Base-by-base conservation (phyloP, 345 rosid genomes). In the Atalantia buxifolia region DNA sequence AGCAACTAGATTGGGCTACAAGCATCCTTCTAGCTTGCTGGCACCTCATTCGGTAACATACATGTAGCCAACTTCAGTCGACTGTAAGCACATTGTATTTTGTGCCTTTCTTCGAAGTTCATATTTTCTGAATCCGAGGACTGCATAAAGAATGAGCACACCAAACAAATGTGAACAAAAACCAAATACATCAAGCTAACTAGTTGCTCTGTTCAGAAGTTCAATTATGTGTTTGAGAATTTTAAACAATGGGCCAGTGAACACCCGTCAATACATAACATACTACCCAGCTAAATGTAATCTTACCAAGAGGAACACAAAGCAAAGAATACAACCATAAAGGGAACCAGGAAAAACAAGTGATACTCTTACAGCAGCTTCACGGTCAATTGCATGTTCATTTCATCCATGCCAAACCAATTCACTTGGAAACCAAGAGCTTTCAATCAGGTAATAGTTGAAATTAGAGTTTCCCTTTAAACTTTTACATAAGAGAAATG, bases 91-190 rank as follows among this genome's bases (percentile, higher is more conserved):
- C 67, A 66, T 69, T 82, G 86, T 71, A 90, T 81, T 83, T 61
- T 80, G 84, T 86, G 88, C 64, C 84, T 90, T 83, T 86, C 93
- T 86, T 90, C 91, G 4, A 88, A 73, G 6, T 86, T 87, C 88
- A 93, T 82, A 75, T 79, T 76, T 25, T 68, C 30, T 62, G 78
- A 85, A 75, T 66, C 76, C 0, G 89, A 81, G 13, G 83, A 77
- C 98, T 93, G 87, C 80, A 27, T 50, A 72, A 68, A 73, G 67
- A 78, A 64, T 31, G 21, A 79, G 56, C 50, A 66, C 25, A 83
- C 56, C 53, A 13, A 78, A 82, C 18, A 79, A 30, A 66, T 30
- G 19, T 60, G 38, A 45, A 62, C 48, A 69, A 74, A 33, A 77
- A 21, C 25, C 10, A 36, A 64, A 56, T 27, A 66, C n/a, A 55